Conservation (phyloP, 2,329 filamentous ascomycete species). For the Hypoxylon sp. region DNA sequence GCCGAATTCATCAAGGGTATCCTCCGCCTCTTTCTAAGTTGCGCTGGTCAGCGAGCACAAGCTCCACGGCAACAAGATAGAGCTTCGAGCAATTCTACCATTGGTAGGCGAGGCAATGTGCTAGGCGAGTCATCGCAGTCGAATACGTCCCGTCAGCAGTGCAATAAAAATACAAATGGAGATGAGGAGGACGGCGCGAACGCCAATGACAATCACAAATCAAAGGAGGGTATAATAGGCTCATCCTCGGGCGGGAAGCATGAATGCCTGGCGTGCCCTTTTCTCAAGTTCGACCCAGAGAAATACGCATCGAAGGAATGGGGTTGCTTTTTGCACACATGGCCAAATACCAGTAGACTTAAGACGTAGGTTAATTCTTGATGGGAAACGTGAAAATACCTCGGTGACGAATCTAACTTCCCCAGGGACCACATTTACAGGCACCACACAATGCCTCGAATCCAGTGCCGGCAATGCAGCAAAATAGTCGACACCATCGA, state of each 20-base stretch:
- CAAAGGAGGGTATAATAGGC: background rate
- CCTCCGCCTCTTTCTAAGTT: background rate
- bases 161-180: background rate
- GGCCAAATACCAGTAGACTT: conserved; percentile 8
- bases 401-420: background rate
- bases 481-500: background rate
- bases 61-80: background rate
- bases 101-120: background rate
- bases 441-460: background rate
- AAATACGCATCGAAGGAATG: background rate
- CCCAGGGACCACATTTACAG: conserved; percentile 14
- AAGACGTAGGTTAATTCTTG: conserved; percentile 9
- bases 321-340: background rate
- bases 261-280: conserved; percentile 7
- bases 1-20: background rate
- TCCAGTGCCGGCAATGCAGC: conserved; percentile 6
- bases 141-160: background rate
- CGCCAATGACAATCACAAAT: background rate
- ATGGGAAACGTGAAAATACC: background rate
- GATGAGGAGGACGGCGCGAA: background rate
- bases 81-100: background rate
- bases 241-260: background rate
- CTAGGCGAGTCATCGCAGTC: background rate
- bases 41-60: background rate
- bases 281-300: conserved; percentile 6